phyloP scores from a whole-genome alignment of 345 rosid species.

The Euphorbia peplus region DNA sequence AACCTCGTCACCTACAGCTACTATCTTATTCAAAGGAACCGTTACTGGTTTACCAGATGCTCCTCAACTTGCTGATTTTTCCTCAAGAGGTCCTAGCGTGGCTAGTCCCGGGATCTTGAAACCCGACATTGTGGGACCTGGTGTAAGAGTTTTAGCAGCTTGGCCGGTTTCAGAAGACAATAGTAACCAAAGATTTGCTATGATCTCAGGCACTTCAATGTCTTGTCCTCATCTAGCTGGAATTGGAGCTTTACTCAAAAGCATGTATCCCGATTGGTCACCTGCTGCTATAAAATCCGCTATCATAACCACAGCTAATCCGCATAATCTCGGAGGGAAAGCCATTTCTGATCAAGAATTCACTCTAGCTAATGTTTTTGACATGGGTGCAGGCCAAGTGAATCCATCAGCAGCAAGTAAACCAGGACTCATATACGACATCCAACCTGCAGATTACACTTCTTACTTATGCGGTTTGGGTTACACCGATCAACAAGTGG shows the following conservation, averaged over 20 bases:
- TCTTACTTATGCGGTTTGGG: constrained; percentile 20
- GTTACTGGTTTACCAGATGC: constrained; percentile 6
- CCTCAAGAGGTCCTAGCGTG: constrained; percentile 21
- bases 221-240: constrained; percentile 57
- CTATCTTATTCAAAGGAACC: constrained; percentile 12
- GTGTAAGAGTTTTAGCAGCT: constrained; percentile 17
- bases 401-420: constrained; percentile 43
- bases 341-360: constrained; percentile 1
- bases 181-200: neutral
- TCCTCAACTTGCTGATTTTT: constrained; percentile 14
- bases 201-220: constrained; percentile 62
- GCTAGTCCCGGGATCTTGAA: constrained; percentile 25
- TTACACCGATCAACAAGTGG: neutral
- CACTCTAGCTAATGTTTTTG: constrained; percentile 38
- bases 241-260: constrained; percentile 51
- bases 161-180: constrained; percentile 10
- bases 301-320: constrained; percentile 39
- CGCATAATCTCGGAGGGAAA: neutral
- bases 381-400: constrained; percentile 45
- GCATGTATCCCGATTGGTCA: constrained; percentile 50
- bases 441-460: constrained; percentile 22
- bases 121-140: constrained; percentile 29
- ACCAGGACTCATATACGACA: constrained; percentile 50
- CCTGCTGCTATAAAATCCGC: constrained; percentile 65
- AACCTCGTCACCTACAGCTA: constrained; percentile 3